A percentile compares a stretch with the other conserved stretches of the same genome.
Evolutionary conservation across 2,329 filamentous ascomycete genomes (phyloP).

Genomic region (Pseudogymnoascus sp.): DNA sequence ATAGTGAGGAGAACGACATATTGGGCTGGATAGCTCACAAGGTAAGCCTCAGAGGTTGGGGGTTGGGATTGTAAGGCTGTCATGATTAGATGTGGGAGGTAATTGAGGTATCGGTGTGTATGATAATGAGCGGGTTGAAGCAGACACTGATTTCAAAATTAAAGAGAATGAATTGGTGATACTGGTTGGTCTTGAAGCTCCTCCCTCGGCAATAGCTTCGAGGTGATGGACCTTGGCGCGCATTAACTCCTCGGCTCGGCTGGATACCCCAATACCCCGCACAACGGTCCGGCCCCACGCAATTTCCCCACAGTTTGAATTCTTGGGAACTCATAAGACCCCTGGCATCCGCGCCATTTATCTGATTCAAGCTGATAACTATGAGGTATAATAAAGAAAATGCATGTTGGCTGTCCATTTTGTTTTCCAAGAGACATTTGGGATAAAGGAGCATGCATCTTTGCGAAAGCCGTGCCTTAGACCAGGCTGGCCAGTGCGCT

Average conservation of each 20-base stretch:
- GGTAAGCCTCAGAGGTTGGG: slow-evolving; percentile 16
- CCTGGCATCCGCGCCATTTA: background rate
- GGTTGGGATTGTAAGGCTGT: slow-evolving; percentile 12
- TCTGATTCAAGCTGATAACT: background rate
- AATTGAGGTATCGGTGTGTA: background rate
- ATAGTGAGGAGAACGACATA: slow-evolving; percentile 53
- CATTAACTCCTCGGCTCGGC: background rate
- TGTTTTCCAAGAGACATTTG: background rate
- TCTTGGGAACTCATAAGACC: background rate
- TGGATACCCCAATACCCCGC: slow-evolving; percentile 4
- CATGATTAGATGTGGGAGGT: slow-evolving; percentile 11
- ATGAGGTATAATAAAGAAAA: background rate
- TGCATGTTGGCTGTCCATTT: background rate
- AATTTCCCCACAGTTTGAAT: background rate
- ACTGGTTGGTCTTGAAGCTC: background rate
- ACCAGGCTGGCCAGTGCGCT: background rate
- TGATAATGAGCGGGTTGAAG: background rate
- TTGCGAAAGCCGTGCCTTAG: background rate
- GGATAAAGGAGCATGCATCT: background rate
- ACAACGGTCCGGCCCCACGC: background rate
- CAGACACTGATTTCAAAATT: background rate
- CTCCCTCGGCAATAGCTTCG: slow-evolving; percentile 2
- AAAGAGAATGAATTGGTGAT: background rate
- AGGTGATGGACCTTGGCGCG: background rate
- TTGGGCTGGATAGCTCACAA: slow-evolving; percentile 37